Conservation (phyloP, 164 flowering plant species). For the Macadamia integrifolia region DNA sequence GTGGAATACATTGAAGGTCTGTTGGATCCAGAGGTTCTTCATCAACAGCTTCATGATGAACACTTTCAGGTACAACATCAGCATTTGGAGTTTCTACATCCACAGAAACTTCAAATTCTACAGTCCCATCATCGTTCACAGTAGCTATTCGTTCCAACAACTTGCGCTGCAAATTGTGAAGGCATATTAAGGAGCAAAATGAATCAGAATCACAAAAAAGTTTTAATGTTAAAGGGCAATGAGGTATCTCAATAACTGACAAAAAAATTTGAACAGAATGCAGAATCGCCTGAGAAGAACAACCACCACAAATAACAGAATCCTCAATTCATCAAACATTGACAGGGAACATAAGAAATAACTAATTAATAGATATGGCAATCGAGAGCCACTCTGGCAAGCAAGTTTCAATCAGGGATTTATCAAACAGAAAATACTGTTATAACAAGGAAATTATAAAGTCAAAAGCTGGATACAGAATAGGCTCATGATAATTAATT, state of each 20-base stretch:
- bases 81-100: constrained; percentile 47
- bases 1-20: constrained; percentile 68
- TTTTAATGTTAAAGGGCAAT: background rate
- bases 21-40: constrained; percentile 53
- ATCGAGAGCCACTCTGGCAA: too few relatives aligned
- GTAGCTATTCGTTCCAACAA: constrained; percentile 94
- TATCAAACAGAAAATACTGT: too few relatives aligned
- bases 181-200: constrained; percentile 9
- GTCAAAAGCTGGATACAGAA: too few relatives aligned
- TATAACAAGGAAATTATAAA: too few relatives aligned
- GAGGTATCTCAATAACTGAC: background rate
- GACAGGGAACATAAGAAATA: too few relatives aligned
- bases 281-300: too few relatives aligned
- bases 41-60: constrained; percentile 35
- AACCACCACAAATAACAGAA: too few relatives aligned
- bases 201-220: background rate
- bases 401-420: too few relatives aligned
- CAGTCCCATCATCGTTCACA: constrained; percentile 92
- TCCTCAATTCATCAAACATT: too few relatives aligned
- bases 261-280: too few relatives aligned
- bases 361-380: too few relatives aligned
- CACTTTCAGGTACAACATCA: constrained; percentile 35
- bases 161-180: constrained; percentile 54
- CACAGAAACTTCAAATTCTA: constrained; percentile 80
- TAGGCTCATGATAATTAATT: too few relatives aligned